These are phyloP conservation scores for Trichoderma sp. DNA, from an alignment of 2,329 filamentous ascomycete species.

Conservation along the genomic window DNA sequence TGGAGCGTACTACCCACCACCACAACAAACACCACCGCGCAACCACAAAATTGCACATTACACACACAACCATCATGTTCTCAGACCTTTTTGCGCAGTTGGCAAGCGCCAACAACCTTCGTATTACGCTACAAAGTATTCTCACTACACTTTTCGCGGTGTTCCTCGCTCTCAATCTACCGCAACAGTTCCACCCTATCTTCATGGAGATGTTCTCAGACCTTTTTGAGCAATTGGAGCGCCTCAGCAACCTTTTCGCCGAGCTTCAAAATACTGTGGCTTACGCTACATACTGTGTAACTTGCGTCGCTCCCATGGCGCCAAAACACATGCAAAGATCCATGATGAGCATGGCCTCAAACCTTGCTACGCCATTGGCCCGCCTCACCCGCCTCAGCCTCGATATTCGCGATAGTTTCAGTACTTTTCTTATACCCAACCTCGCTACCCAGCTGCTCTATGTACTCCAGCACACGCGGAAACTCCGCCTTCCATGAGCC, in stretches of 20 bases:
- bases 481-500: slow-evolving; percentile 39
- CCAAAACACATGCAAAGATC: neutral
- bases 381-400: slow-evolving; percentile 36
- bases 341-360: neutral
- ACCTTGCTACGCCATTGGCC: neutral
- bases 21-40: neutral
- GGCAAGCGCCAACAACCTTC: neutral
- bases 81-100: neutral
- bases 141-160: neutral
- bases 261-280: neutral
- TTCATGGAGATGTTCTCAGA: neutral
- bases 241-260: neutral
- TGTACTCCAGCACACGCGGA: slow-evolving; percentile 48
- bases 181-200: neutral
- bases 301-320: neutral
- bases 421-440: slow-evolving; percentile 48
- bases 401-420: slow-evolving; percentile 49
- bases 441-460: slow-evolving; percentile 43
- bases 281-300: neutral
- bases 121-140: neutral
- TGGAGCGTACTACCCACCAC: neutral
- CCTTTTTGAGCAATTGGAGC: neutral
- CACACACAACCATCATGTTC: neutral
- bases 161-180: neutral
- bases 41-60: neutral